A percentile compares a stretch with the other conserved stretches of the same genome.
Conservation (phyloP, 1,284 basidiomycete species). For the Austroboletus niveus region DNA sequence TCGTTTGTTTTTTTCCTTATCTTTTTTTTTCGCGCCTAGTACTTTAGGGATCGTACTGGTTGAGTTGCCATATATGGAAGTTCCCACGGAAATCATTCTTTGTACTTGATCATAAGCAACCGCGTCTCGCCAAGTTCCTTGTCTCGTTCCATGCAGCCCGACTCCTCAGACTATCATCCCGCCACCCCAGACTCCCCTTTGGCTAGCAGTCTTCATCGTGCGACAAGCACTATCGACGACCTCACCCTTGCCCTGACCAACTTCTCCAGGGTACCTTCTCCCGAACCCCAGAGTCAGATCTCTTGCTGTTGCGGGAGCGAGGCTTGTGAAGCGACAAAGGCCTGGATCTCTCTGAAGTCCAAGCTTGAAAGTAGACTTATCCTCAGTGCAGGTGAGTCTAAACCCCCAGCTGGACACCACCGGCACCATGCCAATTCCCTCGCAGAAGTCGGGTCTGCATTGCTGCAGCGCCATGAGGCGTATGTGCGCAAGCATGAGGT, state of each 20-base stretch:
- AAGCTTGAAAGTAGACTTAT: conserved; percentile 74
- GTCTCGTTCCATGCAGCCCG: conserved; percentile 21
- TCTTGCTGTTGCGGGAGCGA: conserved; percentile 67
- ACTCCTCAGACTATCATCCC: conserved; percentile 23
- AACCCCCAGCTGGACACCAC: neutral
- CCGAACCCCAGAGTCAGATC: conserved; percentile 51
- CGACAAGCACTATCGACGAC: conserved; percentile 72
- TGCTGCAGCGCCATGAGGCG: conserved; percentile 84
- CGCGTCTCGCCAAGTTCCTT: neutral
- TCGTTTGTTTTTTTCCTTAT: neutral
- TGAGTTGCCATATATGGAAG: conserved; percentile 10
- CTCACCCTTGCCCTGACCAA: conserved; percentile 67
- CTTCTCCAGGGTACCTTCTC: conserved; percentile 68
- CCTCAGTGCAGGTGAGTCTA: conserved; percentile 74
- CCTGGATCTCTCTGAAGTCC: conserved; percentile 66
- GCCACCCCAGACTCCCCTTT: conserved; percentile 56
- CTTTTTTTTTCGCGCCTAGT: conserved; percentile 5
- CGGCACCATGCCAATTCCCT: conserved; percentile 5
- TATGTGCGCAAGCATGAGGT: conserved; percentile 76
- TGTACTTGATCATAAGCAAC: neutral
- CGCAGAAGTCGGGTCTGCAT: conserved; percentile 87
- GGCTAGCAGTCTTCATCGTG: conserved; percentile 55
- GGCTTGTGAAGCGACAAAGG: conserved; percentile 58
- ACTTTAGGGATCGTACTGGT: neutral
- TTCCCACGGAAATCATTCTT: conserved; percentile 22